Conservation (phyloP, 2,329 filamentous ascomycete genomes). For the Trichoderma oligosporum region DNA sequence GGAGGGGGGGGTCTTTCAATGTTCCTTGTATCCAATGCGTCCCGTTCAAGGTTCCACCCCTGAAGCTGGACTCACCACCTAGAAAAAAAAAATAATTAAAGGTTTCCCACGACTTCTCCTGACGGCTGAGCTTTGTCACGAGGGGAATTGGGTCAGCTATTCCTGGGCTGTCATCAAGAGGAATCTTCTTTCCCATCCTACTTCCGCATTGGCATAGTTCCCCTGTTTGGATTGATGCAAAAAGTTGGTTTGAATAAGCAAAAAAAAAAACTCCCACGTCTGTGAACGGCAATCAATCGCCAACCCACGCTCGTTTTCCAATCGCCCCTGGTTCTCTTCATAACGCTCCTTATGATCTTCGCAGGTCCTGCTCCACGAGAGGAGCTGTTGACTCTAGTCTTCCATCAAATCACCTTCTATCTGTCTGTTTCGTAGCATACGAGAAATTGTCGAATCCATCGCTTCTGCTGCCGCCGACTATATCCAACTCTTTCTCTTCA, state of each 20-base stretch:
- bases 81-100: constrained; percentile 27
- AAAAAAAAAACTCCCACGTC: background rate
- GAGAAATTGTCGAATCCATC: constrained; percentile 8
- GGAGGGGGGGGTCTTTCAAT: constrained; percentile 1
- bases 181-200: constrained; percentile 2
- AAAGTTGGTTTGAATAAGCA: constrained; percentile 1
- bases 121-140: constrained; percentile 10
- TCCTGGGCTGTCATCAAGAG: constrained; percentile 10
- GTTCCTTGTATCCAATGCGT: constrained; percentile 11
- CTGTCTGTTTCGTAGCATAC: constrained; percentile 16
- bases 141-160: constrained; percentile 15
- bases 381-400: constrained; percentile 19
- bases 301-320: constrained; percentile 31
- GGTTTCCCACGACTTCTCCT: constrained; percentile 21
- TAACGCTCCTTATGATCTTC: constrained; percentile 27
- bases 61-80: constrained; percentile 23
- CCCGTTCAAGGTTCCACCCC: constrained; percentile 26
- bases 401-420: background rate
- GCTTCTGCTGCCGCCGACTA: background rate
- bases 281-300: constrained; percentile 26
- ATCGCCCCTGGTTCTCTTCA: constrained; percentile 31
- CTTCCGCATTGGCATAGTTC: constrained; percentile 1
- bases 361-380: constrained; percentile 20
- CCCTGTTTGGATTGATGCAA: background rate
- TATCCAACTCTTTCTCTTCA: no score